A percentile compares a stretch with the other conserved stretches of the same genome.
Evolutionary conservation across 163 green algal genomes (phyloP).

Genomic region (Scenedesmus sp.): DNA sequence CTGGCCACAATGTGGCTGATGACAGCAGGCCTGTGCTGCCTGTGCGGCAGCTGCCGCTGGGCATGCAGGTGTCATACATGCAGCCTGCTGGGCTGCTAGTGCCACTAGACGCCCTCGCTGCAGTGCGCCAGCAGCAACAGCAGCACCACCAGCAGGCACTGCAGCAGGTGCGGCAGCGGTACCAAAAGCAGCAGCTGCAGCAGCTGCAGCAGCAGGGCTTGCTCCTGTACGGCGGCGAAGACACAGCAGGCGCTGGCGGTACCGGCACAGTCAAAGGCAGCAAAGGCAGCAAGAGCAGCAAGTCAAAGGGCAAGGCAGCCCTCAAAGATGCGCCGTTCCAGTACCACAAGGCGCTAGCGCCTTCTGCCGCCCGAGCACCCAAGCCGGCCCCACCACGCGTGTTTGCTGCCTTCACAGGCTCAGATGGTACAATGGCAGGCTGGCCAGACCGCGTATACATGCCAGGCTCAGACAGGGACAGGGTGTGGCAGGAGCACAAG

Average conservation of each 20-base stretch:
- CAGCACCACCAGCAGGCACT: neutral
- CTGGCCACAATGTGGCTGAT: neutral
- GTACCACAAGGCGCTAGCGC: neutral
- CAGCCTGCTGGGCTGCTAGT: neutral
- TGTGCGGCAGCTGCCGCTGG: neutral
- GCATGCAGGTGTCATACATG: slow-evolving; percentile 4
- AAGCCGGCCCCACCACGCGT: neutral
- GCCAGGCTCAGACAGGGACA: neutral
- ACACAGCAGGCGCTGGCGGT: neutral
- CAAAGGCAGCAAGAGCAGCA: neutral
- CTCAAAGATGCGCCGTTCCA: neutral
- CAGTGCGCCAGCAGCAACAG: slow-evolving; percentile 5
- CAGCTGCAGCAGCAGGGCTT: neutral
- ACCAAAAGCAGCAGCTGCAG: neutral
- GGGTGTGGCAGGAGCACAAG: slow-evolving; percentile 15
- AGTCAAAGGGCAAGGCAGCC: neutral
- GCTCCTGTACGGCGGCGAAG: neutral
- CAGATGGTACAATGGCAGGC: neutral
- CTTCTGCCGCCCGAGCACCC: neutral
- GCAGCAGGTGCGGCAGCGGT: neutral
- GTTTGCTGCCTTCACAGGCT: neutral
- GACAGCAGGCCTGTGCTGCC: neutral
- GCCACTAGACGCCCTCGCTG: neutral
- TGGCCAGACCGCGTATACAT: neutral
- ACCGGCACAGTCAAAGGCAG: neutral